Percentiles rank a stretch among this genome's conserved stretches.
These are phyloP conservation scores for Vararia minispora DNA, from an alignment of 768 basidiomycete species.

Conservation along the genomic window DNA sequence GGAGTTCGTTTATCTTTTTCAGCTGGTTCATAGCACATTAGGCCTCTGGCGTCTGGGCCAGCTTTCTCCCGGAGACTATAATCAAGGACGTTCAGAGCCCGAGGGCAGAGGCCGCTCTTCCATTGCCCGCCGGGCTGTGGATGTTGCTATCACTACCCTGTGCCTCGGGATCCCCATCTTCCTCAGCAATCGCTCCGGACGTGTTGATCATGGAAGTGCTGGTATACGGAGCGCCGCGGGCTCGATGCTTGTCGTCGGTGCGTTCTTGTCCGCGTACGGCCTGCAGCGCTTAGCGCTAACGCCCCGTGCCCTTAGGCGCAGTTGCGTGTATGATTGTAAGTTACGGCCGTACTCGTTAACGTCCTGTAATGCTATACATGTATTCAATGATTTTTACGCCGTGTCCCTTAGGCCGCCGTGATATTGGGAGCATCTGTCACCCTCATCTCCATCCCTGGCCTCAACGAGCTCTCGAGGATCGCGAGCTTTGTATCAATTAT, in stretches of 20 bases:
- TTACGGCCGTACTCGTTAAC: not conserved
- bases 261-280: slow-evolving; percentile 57
- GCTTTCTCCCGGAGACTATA: not conserved
- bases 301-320: slow-evolving; percentile 5
- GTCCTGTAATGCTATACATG: not conserved
- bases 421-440: slow-evolving; percentile 75
- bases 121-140: slow-evolving; percentile 39
- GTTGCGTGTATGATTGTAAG: slow-evolving; percentile 22
- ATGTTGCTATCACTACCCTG: slow-evolving; percentile 49
- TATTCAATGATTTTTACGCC: slow-evolving; percentile 3
- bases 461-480: slow-evolving; percentile 53
- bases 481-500: slow-evolving; percentile 58
- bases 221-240: slow-evolving; percentile 32
- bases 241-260: slow-evolving; percentile 54
- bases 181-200: slow-evolving; percentile 40
- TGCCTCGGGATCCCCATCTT: slow-evolving; percentile 76
- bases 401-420: slow-evolving; percentile 51
- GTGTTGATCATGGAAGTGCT: slow-evolving; percentile 34
- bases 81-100: slow-evolving; percentile 13
- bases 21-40: not conserved
- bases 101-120: slow-evolving; percentile 23
- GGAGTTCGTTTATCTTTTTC: not conserved
- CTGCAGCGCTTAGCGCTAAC: not conserved
- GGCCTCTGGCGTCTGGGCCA: slow-evolving; percentile 13
- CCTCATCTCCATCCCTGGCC: slow-evolving; percentile 65